Conservation (phyloP, 345 rosid species). For the Boechera divaricarpa region DNA sequence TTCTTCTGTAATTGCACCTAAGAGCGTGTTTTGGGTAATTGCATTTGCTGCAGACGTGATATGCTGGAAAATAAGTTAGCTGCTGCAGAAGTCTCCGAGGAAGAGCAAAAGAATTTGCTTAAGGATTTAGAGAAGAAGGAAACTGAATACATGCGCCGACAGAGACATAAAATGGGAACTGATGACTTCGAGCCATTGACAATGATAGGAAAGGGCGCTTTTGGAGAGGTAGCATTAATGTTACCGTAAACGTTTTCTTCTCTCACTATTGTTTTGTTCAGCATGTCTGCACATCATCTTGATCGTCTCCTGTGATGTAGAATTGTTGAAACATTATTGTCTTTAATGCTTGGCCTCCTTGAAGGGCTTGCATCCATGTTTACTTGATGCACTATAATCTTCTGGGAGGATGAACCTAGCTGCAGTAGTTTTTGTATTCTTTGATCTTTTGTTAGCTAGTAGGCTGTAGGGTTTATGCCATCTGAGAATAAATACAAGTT, state of each 20-base stretch:
- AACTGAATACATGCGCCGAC: constrained; percentile 96
- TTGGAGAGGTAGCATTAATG: constrained; percentile 77
- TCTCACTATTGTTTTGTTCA: too few relatives aligned
- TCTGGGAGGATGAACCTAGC: not conserved
- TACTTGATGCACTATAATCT: not conserved
- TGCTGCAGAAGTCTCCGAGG: constrained; percentile 95
- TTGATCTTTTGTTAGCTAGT: constrained; percentile 2
- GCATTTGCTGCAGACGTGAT: constrained; percentile 68
- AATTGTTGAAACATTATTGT: not conserved
- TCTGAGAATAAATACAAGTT: not conserved
- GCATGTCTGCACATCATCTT: constrained; percentile 2
- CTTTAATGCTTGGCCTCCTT: not conserved
- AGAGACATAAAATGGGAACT: constrained; percentile 98
- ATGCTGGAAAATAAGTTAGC: constrained; percentile 94
- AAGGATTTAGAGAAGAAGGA: constrained; percentile 93
- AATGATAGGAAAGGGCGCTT: constrained; percentile 99
- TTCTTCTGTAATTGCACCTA: not conserved
- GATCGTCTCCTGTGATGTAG: constrained; percentile 1
- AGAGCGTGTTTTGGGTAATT: constrained; percentile 15
- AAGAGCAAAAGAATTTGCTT: constrained; percentile 87
- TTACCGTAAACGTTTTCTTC: not conserved
- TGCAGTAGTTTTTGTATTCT: not conserved
- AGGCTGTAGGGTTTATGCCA: not conserved
- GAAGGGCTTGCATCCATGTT: not conserved
- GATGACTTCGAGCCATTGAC: constrained; percentile 99